Evolutionary conservation across 108 stramenopile species (phyloP), one percentile per base, ranked within the genome.

Genomic region (Stephanodiscus minutulus): DNA sequence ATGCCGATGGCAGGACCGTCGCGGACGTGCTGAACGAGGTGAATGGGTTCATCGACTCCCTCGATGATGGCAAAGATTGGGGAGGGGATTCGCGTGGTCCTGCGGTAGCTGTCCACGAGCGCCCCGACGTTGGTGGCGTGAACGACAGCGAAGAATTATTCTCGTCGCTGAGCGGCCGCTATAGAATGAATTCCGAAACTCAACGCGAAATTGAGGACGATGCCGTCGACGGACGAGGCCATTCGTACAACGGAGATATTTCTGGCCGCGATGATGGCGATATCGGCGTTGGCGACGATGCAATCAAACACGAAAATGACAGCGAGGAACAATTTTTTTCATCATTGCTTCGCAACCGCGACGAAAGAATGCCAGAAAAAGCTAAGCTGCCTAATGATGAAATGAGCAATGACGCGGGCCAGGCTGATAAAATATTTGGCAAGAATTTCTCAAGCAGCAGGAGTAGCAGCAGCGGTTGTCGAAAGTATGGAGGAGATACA

Each of bases 111-210:
- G 28, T 15, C 29, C 1, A 58, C 15, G 57, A 58, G 27, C 25
- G n/a, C 29, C 13, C 25, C 29, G 27, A 28, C 2, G 27, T 5
- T 28, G 27, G 29, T 6, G 57, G 3, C 10, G 29, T 58, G n/a
- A 27, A 58, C 29, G 57, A 35, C 29, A 58, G 57, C 29, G 29
- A 58, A 58, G 33, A 35, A 6, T 58, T 58, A 35, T n/a, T 58
- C 17, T 58, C 57, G 27, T 58, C 57, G n/a, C 57, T 58, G 57
- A 31, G 57, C 57, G 31, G 33, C 57, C 57, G 57, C 29, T 58
- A 58, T 58, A 8, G 29, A 36, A n/a, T 58, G 31, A 28, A 12
- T 33, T 35, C 29, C 12, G 57, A 58, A 35, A 17, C 57, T 33
- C 57, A 27, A 31, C 29, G 25, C 31, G 57, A 13, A 58, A 15